Percentiles rank a stretch among this genome's conserved stretches.
Conservation (phyloP, 179 eudicot species). For the Beta lomatogona region DNA sequence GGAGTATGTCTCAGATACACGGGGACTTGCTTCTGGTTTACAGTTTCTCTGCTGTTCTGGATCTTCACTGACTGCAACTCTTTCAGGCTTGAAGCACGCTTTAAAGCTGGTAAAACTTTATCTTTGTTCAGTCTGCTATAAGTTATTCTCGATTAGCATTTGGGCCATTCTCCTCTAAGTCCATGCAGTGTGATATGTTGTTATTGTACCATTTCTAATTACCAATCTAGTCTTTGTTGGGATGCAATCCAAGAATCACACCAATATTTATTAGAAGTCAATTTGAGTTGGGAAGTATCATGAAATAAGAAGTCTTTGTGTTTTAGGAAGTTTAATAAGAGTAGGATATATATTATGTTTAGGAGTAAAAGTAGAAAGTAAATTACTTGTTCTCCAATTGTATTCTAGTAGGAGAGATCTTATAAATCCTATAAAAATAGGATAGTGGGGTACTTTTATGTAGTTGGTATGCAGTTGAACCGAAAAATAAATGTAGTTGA, state of each 20-base stretch:
- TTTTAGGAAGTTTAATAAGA: too few relatives aligned
- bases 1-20: conserved; percentile 76
- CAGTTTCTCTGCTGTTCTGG: conserved; percentile 78
- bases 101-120: conserved; percentile 65
- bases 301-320: too few relatives aligned
- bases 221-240: not conserved
- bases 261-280: not conserved
- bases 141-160: conserved; percentile 4
- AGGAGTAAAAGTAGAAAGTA: too few relatives aligned
- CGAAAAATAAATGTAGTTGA: too few relatives aligned
- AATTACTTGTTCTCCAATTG: too few relatives aligned
- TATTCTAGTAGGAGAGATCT: too few relatives aligned
- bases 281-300: not conserved
- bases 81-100: conserved; percentile 79
- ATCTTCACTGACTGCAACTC: conserved; percentile 63
- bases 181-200: not conserved
- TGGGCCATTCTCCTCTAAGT: not conserved
- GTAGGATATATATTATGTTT: too few relatives aligned
- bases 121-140: conserved; percentile 9
- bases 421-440: too few relatives aligned
- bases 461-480: too few relatives aligned
- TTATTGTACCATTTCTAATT: not conserved
- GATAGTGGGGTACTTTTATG: too few relatives aligned
- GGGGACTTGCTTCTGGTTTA: conserved; percentile 80
- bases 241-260: too few relatives aligned